Percentiles rank a stretch among this genome's conserved stretches.
phyloP scores from a whole-genome alignment of 164 flowering plant species.

The Liriodendron chinense region DNA sequence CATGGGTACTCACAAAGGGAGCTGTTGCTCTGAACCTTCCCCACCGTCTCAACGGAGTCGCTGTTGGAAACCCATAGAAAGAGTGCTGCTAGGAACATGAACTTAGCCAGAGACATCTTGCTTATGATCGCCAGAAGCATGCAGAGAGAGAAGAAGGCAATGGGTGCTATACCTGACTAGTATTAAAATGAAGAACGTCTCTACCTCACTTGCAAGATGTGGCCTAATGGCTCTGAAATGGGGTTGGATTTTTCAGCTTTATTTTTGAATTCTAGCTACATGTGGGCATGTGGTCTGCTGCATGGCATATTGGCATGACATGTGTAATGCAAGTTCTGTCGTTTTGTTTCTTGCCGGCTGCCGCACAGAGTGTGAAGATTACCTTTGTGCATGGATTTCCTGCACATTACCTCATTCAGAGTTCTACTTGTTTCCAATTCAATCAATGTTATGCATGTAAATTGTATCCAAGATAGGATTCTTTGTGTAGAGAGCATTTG shows the following conservation, averaged over 20 bases:
- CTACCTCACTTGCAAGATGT: background rate
- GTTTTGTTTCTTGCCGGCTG: background rate
- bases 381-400: background rate
- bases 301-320: background rate
- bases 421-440: background rate
- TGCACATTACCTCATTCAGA: background rate
- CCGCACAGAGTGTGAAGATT: background rate
- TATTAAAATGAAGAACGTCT: background rate
- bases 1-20: slow-evolving; percentile 17
- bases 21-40: background rate
- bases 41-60: background rate
- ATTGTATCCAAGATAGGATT: background rate
- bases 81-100: slow-evolving; percentile 9
- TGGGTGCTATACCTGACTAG: background rate
- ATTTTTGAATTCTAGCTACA: background rate
- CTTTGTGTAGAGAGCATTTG: background rate
- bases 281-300: background rate
- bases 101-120: slow-evolving; percentile 10
- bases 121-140: background rate
- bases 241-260: background rate
- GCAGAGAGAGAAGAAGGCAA: background rate
- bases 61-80: slow-evolving; percentile 6
- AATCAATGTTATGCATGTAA: background rate
- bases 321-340: background rate
- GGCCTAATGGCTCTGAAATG: background rate